Conservation (phyloP, 495 filamentous ascomycete genomes). For the Darksidea phi region DNA sequence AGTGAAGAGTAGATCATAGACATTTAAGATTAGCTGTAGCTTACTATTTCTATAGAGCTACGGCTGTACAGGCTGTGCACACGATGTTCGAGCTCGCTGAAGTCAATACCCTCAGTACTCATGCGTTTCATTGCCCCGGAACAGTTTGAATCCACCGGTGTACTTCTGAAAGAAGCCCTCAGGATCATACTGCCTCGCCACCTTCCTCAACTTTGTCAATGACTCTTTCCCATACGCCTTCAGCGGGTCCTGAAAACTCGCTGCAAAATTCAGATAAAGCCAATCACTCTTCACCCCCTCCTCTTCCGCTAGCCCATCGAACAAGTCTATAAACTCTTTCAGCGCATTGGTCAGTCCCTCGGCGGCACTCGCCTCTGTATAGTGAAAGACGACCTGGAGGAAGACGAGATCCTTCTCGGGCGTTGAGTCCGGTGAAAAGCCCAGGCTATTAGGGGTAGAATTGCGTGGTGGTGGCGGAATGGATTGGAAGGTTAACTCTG, state of each 20-base stretch:
- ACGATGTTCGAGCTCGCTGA: no score
- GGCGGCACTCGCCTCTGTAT: neutral
- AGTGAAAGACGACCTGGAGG: conserved; percentile 14
- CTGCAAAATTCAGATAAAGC: conserved; percentile 56
- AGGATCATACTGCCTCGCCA: conserved; percentile 42
- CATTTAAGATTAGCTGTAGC: no score
- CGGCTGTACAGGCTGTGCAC: no score
- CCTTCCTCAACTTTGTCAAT: conserved; percentile 18
- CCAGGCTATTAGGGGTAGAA: conserved; percentile 6
- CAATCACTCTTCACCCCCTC: conserved; percentile 46
- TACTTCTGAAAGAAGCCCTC: conserved; percentile 38
- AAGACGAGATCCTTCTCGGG: conserved; percentile 21
- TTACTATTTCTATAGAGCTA: no score
- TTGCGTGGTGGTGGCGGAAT: neutral
- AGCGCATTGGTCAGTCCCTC: conserved; percentile 34
- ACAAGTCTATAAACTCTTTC: conserved; percentile 27
- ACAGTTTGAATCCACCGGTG: conserved; percentile 43
- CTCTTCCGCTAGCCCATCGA: conserved; percentile 2
- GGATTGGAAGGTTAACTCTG: conserved; percentile 23
- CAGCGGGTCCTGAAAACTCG: conserved; percentile 42
- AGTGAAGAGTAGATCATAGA: no score
- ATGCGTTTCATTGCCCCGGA: neutral
- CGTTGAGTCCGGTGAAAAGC: neutral
- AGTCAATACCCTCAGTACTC: no score
- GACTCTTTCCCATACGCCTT: conserved; percentile 33